Conservation (phyloP, 192 early-diverging fungal species). For the Coemansia sp. region DNA sequence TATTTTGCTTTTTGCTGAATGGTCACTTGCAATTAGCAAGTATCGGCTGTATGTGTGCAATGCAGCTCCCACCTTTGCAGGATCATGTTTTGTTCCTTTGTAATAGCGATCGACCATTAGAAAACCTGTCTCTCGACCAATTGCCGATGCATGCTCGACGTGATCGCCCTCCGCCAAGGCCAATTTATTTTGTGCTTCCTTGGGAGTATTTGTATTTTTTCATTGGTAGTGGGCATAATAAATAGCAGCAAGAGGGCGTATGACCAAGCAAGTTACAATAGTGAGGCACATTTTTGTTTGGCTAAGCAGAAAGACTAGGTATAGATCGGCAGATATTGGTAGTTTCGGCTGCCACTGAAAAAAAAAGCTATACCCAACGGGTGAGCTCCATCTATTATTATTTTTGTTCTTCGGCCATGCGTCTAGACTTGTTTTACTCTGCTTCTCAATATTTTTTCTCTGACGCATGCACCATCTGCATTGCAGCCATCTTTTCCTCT, state of each 20-base stretch:
- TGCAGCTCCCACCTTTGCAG: background rate
- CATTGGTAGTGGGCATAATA: background rate
- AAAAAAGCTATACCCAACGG: background rate
- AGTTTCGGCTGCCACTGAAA: background rate
- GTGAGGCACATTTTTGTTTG: background rate
- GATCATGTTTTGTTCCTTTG: background rate
- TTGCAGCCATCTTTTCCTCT: background rate
- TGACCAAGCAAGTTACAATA: background rate
- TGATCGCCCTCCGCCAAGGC: background rate
- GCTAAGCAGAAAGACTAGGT: background rate
- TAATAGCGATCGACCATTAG: background rate
- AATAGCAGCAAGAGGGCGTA: background rate
- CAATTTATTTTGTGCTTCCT: background rate
- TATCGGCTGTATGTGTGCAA: conserved; percentile 6
- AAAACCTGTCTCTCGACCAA: background rate
- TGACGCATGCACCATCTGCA: conserved; percentile 1
- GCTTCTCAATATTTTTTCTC: background rate
- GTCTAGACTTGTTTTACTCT: background rate
- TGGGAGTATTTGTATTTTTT: background rate
- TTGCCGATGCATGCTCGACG: background rate
- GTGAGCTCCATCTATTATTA: background rate
- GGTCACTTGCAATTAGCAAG: background rate
- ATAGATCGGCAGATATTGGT: background rate
- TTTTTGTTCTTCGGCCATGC: background rate
- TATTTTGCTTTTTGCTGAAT: background rate